Conservation (phyloP, 495 filamentous ascomycete species). For the Penicillium macrosclerotiorum region DNA sequence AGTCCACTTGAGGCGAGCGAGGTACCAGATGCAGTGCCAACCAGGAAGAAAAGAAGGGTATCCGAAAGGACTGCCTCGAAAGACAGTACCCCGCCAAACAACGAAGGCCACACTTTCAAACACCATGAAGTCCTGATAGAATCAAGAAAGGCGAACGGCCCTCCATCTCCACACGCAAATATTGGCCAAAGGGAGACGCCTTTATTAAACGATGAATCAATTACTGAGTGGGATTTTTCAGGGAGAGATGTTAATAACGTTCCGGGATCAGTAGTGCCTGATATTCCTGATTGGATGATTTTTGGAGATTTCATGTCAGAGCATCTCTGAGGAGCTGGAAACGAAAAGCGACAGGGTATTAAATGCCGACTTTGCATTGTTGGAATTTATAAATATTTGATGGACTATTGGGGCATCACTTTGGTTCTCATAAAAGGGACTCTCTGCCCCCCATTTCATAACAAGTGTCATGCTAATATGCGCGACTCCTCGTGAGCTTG, state of each 20-base stretch:
- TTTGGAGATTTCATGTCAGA: slow-evolving; percentile 25
- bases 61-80: neutral
- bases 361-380: too few relatives aligned
- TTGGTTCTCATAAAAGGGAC: too few relatives aligned
- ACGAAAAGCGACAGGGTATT: too few relatives aligned
- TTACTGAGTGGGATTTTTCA: slow-evolving; percentile 19
- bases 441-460: too few relatives aligned
- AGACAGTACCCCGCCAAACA: too few relatives aligned
- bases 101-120: too few relatives aligned
- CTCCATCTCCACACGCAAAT: neutral
- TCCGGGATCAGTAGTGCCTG: slow-evolving; percentile 16
- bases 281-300: slow-evolving; percentile 34
- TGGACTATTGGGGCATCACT: too few relatives aligned
- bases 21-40: neutral
- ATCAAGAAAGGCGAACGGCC: neutral
- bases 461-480: too few relatives aligned
- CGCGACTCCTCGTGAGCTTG: too few relatives aligned
- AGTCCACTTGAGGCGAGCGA: neutral
- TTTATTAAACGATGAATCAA: neutral
- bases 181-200: neutral
- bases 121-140: neutral
- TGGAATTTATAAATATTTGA: too few relatives aligned
- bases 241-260: slow-evolving; percentile 2
- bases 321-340: slow-evolving; percentile 19
- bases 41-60: neutral